Evolutionary conservation across 495 filamentous ascomycete genomes (phyloP).

Genomic region (Hypoxylon intermedium): DNA sequence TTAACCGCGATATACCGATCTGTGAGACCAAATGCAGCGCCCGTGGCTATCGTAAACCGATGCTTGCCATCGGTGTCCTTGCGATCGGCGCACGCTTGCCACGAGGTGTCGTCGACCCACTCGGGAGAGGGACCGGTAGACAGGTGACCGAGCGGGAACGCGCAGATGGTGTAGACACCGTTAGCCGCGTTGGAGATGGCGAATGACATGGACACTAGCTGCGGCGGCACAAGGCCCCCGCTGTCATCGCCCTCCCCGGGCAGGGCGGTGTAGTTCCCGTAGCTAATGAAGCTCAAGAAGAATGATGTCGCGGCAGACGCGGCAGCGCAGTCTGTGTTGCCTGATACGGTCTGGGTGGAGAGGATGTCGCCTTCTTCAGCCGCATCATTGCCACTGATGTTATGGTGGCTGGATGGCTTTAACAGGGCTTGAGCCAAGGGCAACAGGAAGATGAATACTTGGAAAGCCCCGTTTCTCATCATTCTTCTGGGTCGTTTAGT

Average conservation of each 20-base stretch:
- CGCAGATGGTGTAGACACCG: slow-evolving; percentile 26
- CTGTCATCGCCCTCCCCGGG: slow-evolving; percentile 24
- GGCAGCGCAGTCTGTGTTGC: slow-evolving; percentile 24
- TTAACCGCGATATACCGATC: slow-evolving; percentile 17
- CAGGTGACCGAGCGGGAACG: slow-evolving; percentile 31
- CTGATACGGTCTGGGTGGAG: slow-evolving; percentile 1
- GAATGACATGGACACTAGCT: slow-evolving; percentile 34
- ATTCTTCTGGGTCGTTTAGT: background rate
- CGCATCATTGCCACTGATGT: background rate
- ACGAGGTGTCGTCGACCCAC: slow-evolving; percentile 23
- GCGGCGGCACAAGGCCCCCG: slow-evolving; percentile 17
- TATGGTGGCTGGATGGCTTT: background rate
- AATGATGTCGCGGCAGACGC: slow-evolving; percentile 10
- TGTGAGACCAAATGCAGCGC: slow-evolving; percentile 21
- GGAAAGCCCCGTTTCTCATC: slow-evolving; percentile 1
- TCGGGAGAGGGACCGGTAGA: background rate
- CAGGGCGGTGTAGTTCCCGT: slow-evolving; percentile 35
- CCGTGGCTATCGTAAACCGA: slow-evolving; percentile 30
- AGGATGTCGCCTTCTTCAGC: background rate
- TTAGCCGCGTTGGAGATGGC: slow-evolving; percentile 29
- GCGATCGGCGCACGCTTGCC: slow-evolving; percentile 39
- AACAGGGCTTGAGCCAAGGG: slow-evolving; percentile 7
- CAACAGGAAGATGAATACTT: background rate
- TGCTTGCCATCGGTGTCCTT: slow-evolving; percentile 36
- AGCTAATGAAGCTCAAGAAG: slow-evolving; percentile 31